Evolutionary conservation across 768 basidiomycete genomes (phyloP).

Genomic region (Rhizopogon vinicolor): DNA sequence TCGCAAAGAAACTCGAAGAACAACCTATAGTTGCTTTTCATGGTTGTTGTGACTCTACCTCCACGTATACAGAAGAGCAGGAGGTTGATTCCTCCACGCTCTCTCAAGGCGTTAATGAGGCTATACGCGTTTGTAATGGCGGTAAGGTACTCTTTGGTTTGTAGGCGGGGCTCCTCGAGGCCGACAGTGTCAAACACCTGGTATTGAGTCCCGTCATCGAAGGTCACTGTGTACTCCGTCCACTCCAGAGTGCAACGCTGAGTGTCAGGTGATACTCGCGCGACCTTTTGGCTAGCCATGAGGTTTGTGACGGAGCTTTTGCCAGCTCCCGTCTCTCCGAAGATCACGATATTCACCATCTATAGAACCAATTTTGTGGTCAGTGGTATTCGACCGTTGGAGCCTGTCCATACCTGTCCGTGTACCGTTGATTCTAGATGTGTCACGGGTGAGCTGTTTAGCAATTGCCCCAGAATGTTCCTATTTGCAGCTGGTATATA

Average conservation of each 20-base stretch:
- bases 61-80: slow-evolving; percentile 39
- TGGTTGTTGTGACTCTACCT: slow-evolving; percentile 33
- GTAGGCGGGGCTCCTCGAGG: slow-evolving; percentile 27
- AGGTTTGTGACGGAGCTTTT: slow-evolving; percentile 31
- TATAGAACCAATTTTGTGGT: background rate
- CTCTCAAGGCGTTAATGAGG: slow-evolving; percentile 29
- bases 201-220: slow-evolving; percentile 15
- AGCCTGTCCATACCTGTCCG: background rate
- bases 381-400: background rate
- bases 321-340: slow-evolving; percentile 39
- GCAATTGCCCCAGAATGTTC: background rate
- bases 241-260: slow-evolving; percentile 35
- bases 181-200: slow-evolving; percentile 30
- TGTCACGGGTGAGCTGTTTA: background rate
- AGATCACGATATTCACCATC: slow-evolving; percentile 34
- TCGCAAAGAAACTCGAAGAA: slow-evolving; percentile 40
- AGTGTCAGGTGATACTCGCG: slow-evolving; percentile 21
- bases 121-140: slow-evolving; percentile 25
- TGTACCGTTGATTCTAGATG: background rate
- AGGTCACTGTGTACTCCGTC: slow-evolving; percentile 20
- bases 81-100: slow-evolving; percentile 32
- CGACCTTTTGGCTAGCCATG: slow-evolving; percentile 21
- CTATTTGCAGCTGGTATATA: background rate
- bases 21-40: slow-evolving; percentile 35
- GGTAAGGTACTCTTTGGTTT: slow-evolving; percentile 18